These are phyloP conservation scores for Epichloe brachyelytri DNA, from an alignment of 2,329 filamentous ascomycete species.

Conservation along the genomic window DNA sequence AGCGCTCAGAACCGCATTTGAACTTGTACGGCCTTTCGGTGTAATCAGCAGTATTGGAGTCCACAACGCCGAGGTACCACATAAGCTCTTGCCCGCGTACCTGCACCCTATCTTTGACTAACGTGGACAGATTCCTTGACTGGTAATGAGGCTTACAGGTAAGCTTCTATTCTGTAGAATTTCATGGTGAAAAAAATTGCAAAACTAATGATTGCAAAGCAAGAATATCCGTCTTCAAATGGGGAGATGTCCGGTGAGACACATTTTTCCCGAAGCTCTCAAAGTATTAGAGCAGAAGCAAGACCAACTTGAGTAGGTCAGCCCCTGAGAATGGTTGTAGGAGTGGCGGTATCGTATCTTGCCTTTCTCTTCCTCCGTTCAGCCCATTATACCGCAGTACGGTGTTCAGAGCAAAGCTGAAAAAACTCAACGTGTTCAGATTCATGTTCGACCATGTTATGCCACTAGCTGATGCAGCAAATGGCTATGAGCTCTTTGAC, in stretches of 20 bases:
- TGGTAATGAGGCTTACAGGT: conserved; percentile 49
- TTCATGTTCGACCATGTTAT: conserved; percentile 71
- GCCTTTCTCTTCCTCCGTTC: neutral
- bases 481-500: conserved; percentile 61
- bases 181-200: conserved; percentile 7
- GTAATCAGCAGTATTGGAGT: conserved; percentile 65
- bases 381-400: neutral
- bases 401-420: neutral
- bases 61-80: conserved; percentile 53
- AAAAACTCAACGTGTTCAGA: conserved; percentile 23
- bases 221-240: conserved; percentile 66
- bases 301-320: conserved; percentile 48
- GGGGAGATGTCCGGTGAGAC: conserved; percentile 64
- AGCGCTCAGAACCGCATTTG: conserved; percentile 57
- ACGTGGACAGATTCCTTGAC: conserved; percentile 45
- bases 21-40: conserved; percentile 59
- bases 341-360: neutral
- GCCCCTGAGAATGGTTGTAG: neutral
- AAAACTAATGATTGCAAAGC: conserved; percentile 20
- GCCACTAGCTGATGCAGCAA: conserved; percentile 51
- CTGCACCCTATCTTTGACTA: neutral
- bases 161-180: conserved; percentile 10
- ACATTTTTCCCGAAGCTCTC: conserved; percentile 54
- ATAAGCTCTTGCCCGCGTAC: neutral
- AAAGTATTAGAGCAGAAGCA: conserved; percentile 53